Evolutionary conservation across 2,329 filamentous ascomycete species (phyloP).

Genomic region (Colletotrichum navitas): DNA sequence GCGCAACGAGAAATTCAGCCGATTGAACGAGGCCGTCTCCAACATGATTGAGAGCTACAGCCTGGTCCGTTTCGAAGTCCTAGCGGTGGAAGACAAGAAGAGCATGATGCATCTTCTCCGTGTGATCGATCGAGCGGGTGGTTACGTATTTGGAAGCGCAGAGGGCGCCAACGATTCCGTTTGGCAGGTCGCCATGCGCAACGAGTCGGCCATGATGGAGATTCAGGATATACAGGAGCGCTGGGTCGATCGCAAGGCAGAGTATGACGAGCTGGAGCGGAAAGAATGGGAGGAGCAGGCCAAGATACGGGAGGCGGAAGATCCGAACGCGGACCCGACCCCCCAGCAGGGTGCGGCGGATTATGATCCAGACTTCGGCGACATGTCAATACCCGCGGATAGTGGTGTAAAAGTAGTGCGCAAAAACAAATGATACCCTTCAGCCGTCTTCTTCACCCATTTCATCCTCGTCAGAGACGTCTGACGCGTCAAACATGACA

Average conservation of each 20-base stretch:
- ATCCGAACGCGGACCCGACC: constrained; percentile 15
- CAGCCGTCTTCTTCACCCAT: constrained; percentile 60
- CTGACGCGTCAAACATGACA: constrained; percentile 54
- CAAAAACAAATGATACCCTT: constrained; percentile 68
- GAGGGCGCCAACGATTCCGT: constrained; percentile 95
- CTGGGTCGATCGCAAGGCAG: constrained; percentile 92
- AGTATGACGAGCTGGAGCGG: constrained; percentile 84
- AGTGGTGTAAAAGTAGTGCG: constrained; percentile 80
- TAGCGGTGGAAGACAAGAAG: constrained; percentile 96
- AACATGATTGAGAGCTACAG: constrained; percentile 90
- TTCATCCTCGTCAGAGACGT: constrained; percentile 60
- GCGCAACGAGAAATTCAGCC: constrained; percentile 81
- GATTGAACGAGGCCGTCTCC: constrained; percentile 88
- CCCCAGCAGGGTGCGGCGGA: constrained; percentile 50
- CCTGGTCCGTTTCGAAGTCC: constrained; percentile 90
- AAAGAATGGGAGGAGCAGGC: constrained; percentile 82
- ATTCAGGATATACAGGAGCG: constrained; percentile 93
- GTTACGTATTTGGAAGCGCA: constrained; percentile 91
- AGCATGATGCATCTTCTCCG: constrained; percentile 94
- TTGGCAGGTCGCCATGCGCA: constrained; percentile 96
- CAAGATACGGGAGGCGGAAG: constrained; percentile 56
- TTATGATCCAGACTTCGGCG: constrained; percentile 63
- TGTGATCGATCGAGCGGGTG: constrained; percentile 90
- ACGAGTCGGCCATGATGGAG: constrained; percentile 80
- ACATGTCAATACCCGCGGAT: constrained; percentile 65